Conservation (phyloP, 805 yeast genomes). For the Wickerhamomyces mucosus region DNA sequence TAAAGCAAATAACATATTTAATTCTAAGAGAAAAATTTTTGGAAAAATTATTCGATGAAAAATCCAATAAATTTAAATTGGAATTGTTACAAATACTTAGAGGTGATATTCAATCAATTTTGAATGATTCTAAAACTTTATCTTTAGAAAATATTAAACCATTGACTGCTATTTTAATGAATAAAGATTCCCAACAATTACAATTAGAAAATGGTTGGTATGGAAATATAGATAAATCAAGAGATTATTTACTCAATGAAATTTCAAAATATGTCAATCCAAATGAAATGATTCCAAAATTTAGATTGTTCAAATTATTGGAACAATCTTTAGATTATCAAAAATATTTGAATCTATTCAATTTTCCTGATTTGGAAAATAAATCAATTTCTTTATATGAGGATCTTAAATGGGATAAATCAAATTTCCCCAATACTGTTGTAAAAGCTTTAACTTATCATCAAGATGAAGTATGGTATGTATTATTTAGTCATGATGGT, state of each 20-base stretch:
- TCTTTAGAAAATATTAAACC: conserved; percentile 14
- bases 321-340: conserved; percentile 44
- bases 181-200: conserved; percentile 12
- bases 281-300: conserved; percentile 42
- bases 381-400: conserved; percentile 23
- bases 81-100: conserved; percentile 21
- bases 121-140: conserved; percentile 12
- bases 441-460: conserved; percentile 42
- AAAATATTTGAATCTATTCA: conserved; percentile 25
- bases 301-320: conserved; percentile 39
- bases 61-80: conserved; percentile 23
- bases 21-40: conserved; percentile 32
- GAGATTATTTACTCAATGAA: conserved; percentile 30
- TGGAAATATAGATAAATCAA: conserved; percentile 22
- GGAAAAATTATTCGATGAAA: conserved; percentile 27
- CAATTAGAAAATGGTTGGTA: conserved; percentile 24
- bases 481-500: conserved; percentile 72
- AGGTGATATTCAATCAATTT: conserved; percentile 22
- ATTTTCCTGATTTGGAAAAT: conserved; percentile 21
- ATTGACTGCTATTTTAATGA: conserved; percentile 22
- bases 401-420: conserved; percentile 24
- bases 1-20: conserved; percentile 19
- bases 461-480: conserved; percentile 75
- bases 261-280: conserved; percentile 41
- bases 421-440: conserved; percentile 38